These are phyloP conservation scores for Entomophthora muscae DNA, from an alignment of 371 early-diverging fungal species.

Conservation along the genomic window DNA sequence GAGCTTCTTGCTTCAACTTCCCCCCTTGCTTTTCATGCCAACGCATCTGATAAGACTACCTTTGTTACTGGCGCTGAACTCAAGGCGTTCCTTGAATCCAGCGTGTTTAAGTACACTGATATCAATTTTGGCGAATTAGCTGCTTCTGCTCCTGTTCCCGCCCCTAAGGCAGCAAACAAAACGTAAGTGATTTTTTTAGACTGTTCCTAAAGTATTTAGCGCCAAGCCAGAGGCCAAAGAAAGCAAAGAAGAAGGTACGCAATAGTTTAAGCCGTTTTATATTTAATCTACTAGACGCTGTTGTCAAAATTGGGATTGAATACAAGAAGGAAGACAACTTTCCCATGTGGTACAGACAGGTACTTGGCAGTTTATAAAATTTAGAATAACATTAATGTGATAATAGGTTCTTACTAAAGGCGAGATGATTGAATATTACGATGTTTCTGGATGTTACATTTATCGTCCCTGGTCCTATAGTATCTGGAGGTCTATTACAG, in stretches of 20 bases:
- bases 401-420: slow-evolving; percentile 73
- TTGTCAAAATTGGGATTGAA: slow-evolving; percentile 71
- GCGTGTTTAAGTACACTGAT: slow-evolving; percentile 19
- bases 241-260: slow-evolving; percentile 4
- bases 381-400: slow-evolving; percentile 46
- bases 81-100: slow-evolving; percentile 21
- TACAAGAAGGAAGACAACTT: slow-evolving; percentile 88
- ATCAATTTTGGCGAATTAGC: slow-evolving; percentile 26
- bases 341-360: slow-evolving; percentile 88
- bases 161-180: slow-evolving; percentile 15
- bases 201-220: background rate
- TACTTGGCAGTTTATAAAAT: slow-evolving; percentile 13
- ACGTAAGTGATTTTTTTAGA: background rate
- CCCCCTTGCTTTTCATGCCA: slow-evolving; percentile 37
- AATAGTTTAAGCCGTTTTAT: background rate
- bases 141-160: slow-evolving; percentile 11
- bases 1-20: slow-evolving; percentile 21
- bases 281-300: slow-evolving; percentile 18
- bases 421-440: slow-evolving; percentile 99
- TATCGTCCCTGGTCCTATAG: slow-evolving; percentile 96
- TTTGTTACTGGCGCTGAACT: slow-evolving; percentile 30
- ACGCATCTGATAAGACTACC: slow-evolving; percentile 28
- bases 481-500: slow-evolving; percentile 94
- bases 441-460: slow-evolving; percentile 99
- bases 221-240: background rate